Base-by-base conservation (phyloP, 2,329 filamentous ascomycete species). In the Scortechinia acanthostroma region DNA sequence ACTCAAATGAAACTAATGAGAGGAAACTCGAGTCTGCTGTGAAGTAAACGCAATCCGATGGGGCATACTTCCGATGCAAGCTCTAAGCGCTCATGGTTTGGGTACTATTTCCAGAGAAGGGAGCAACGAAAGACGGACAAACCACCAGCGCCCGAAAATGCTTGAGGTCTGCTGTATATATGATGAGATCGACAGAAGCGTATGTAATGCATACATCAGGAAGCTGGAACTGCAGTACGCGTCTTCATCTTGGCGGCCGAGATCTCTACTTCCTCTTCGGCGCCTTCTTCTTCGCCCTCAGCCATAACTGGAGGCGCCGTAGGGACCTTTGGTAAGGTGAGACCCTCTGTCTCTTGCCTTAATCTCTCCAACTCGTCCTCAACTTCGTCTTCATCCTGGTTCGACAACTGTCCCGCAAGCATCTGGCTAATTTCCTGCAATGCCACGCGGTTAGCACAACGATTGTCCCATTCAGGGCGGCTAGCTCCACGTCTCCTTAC, bases 301-400 rank as follows among this genome's bases (percentile, higher is more conserved):
- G 25, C 10, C 25, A 10, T 10, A 10, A 10, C n/a, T 10, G 25
- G 25, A 30, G 25, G 10, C n/a, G 25, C n/a, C n/a, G 25, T 30
- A 30, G 25, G 25, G n/a, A n/a, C 10, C 25, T 30, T n/a, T 30
- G 25, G 25, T 30, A 30, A 30, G 10, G n/a, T n/a, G n/a, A n/a
- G n/a, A n/a, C n/a, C 25, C 25, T 10, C 25, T 30, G 25, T 10
- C 10, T n/a, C 25, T 62, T 91, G 86, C 51, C n/a, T n/a, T n/a
- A 98, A 73, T 1, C 83, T 84, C 46, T 87, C 88, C 44, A 98
- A 71, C 67, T 98, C 93, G 58, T 96, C 91, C 61, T 98, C 93
- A 23, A 98, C 93, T 58, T 96, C 93, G 58, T 97, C 91, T 63
- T 98, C 93, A 64, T 98, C 93, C 56, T 94, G 86, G 58, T 90